These are phyloP conservation scores for Euphorbia pulcherrima DNA, from an alignment of 345 rosid genomes.

Conservation along the genomic window DNA sequence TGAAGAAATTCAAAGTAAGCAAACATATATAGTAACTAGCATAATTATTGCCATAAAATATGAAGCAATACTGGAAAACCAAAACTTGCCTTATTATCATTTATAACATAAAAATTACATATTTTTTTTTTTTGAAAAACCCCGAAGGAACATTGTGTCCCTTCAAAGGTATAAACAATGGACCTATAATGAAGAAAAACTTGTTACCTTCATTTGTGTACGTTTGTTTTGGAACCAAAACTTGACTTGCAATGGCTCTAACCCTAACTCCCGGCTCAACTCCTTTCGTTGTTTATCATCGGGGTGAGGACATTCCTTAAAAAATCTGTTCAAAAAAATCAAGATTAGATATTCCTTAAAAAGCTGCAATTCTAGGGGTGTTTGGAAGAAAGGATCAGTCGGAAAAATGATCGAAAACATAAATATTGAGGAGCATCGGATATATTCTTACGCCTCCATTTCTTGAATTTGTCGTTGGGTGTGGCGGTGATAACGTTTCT, in stretches of 20 bases:
- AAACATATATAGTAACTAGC: neutral
- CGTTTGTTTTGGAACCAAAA: constrained; percentile 99
- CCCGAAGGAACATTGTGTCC: no score
- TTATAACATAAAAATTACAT: neutral
- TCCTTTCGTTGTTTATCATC: constrained; percentile 95
- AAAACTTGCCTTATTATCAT: neutral
- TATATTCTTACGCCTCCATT: constrained; percentile 69
- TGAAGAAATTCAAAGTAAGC: neutral
- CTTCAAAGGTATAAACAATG: neutral
- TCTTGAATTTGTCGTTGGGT: constrained; percentile 95
- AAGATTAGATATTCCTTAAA: no score
- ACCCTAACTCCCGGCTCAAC: constrained; percentile 62
- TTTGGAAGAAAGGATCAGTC: no score
- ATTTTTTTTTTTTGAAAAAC: no score
- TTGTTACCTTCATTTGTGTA: constrained; percentile 85
- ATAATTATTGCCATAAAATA: neutral
- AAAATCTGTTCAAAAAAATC: constrained; percentile 42
- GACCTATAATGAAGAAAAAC: neutral
- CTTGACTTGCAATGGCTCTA: constrained; percentile 86
- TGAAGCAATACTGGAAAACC: neutral
- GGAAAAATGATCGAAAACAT: no score
- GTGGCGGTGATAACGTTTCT: constrained; percentile 90
- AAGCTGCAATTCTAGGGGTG: no score
- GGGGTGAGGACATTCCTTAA: constrained; percentile 93
- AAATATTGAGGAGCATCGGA: neutral